phyloP scores from a whole-genome alignment of 768 basidiomycete genomes.

The Tremella yokohamensis region DNA sequence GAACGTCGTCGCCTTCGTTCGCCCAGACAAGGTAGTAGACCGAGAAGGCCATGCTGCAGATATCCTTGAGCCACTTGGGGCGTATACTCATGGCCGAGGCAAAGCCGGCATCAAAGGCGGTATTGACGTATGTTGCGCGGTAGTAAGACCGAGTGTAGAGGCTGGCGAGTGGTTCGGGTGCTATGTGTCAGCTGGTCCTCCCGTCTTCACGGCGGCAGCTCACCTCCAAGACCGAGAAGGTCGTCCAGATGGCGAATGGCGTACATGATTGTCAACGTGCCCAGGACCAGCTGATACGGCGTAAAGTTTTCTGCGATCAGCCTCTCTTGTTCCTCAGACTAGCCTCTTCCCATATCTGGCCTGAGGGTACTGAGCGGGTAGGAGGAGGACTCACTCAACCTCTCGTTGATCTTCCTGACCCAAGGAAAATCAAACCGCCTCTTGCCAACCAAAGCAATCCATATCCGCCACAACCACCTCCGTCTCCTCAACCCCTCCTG shows the following conservation, averaged over 20 bases:
- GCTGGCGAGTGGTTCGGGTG: conserved; percentile 86
- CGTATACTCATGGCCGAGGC: conserved; percentile 91
- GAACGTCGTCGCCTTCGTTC: conserved; percentile 91
- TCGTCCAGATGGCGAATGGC: conserved; percentile 78
- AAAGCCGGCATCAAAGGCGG: conserved; percentile 94
- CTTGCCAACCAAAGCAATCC: conserved; percentile 31
- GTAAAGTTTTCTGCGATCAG: conserved; percentile 66
- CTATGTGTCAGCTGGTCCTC: conserved; percentile 51
- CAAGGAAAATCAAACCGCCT: conserved; percentile 21
- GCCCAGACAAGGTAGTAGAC: conserved; percentile 85
- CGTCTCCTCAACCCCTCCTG: conserved; percentile 8
- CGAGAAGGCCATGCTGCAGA: conserved; percentile 79
- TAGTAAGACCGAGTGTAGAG: conserved; percentile 90
- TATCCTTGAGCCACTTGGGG: conserved; percentile 84
- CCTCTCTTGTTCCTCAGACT: no score
- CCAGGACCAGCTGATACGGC: conserved; percentile 92
- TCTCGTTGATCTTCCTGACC: conserved; percentile 39
- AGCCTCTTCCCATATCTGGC: no score
- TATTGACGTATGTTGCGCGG: conserved; percentile 90
- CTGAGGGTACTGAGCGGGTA: neutral
- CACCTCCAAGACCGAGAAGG: conserved; percentile 75
- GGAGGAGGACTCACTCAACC: conserved; percentile 35
- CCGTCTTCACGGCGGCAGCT: conserved; percentile 39
- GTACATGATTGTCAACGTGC: conserved; percentile 79
- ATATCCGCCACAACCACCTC: conserved; percentile 27